phyloP scores from a whole-genome alignment of 2,329 filamentous ascomycete genomes.

The Sphaerulina vaccinii region DNA sequence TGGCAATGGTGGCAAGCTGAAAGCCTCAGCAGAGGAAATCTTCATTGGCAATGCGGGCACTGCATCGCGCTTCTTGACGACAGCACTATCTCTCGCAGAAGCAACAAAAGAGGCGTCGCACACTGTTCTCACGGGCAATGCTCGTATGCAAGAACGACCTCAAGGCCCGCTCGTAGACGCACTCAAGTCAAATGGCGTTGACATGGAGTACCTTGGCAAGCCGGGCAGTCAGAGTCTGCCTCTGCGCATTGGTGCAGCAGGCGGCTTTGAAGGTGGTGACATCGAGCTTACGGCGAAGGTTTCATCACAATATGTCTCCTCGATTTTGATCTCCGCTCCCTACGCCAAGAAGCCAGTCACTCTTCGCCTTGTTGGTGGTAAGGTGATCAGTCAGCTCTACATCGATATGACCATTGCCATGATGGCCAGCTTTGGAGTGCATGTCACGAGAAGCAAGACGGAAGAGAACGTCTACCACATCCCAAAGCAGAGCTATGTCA shows the following conservation, averaged over 20 bases:
- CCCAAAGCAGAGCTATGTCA: conserved; percentile 77
- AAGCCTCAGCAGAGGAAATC: conserved; percentile 71
- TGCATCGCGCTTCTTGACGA: conserved; percentile 90
- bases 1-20: conserved; percentile 83
- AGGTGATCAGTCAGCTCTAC: conserved; percentile 93
- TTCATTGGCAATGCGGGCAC: conserved; percentile 97
- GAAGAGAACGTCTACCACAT: conserved; percentile 94
- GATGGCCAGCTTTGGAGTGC: conserved; percentile 89
- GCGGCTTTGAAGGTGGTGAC: conserved; percentile 78
- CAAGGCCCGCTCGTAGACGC: conserved; percentile 93
- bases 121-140: conserved; percentile 87
- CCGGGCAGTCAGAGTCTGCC: conserved; percentile 82
- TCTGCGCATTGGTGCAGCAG: conserved; percentile 75
- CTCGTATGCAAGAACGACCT: conserved; percentile 91
- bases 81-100: conserved; percentile 79
- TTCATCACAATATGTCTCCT: conserved; percentile 98
- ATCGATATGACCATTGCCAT: conserved; percentile 99
- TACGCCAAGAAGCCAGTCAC: conserved; percentile 95
- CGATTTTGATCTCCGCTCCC: conserved; percentile 91
- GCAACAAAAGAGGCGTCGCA: conserved; percentile 60
- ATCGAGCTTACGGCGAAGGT: conserved; percentile 93
- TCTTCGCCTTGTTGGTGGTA: conserved; percentile 86
- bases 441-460: conserved; percentile 70
- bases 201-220: conserved; percentile 79
- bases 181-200: conserved; percentile 80